phyloP scores from a whole-genome alignment of 352 stramenopile species.

The Globisporangium sylvaticum region DNA sequence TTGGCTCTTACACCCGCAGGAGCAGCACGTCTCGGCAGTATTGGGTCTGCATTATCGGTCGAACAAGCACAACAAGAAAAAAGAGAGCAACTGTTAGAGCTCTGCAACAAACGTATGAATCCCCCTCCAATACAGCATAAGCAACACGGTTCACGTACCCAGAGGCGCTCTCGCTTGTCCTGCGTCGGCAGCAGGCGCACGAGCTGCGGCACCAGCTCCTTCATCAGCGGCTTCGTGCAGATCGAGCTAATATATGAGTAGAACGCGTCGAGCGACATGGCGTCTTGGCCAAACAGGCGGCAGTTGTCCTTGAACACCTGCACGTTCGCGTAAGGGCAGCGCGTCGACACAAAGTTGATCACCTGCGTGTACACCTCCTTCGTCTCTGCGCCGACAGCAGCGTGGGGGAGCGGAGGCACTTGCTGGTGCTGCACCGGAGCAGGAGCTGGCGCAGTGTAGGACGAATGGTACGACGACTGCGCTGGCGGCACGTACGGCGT shows the following conservation, averaged over 20 bases:
- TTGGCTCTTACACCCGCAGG: conserved; percentile 15
- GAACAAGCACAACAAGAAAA: conserved; percentile 15
- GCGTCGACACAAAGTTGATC: conserved; percentile 70
- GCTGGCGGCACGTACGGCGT: conserved; percentile 31
- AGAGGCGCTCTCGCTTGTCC: conserved; percentile 80
- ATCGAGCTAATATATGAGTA: conserved; percentile 83
- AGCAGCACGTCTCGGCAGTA: conserved; percentile 21
- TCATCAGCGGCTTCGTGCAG: conserved; percentile 62
- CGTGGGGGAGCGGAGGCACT: conserved; percentile 48
- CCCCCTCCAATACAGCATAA: background rate
- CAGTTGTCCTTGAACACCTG: conserved; percentile 88
- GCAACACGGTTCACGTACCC: conserved; percentile 38
- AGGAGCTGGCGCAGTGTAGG: conserved; percentile 30
- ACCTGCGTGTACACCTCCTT: conserved; percentile 83
- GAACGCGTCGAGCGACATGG: conserved; percentile 81
- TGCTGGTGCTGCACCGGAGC: conserved; percentile 27
- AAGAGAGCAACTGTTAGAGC: conserved; percentile 5
- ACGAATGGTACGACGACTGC: conserved; percentile 42
- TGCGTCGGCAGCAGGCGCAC: conserved; percentile 79
- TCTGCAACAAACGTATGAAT: background rate
- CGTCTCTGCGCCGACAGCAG: conserved; percentile 60
- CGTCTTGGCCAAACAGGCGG: conserved; percentile 79
- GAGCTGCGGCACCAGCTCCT: conserved; percentile 77
- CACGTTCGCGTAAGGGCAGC: conserved; percentile 78
- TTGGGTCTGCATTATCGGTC: conserved; percentile 10